Base-by-base conservation (phyloP, 805 yeast genomes). In the Starmerella asiatica region DNA sequence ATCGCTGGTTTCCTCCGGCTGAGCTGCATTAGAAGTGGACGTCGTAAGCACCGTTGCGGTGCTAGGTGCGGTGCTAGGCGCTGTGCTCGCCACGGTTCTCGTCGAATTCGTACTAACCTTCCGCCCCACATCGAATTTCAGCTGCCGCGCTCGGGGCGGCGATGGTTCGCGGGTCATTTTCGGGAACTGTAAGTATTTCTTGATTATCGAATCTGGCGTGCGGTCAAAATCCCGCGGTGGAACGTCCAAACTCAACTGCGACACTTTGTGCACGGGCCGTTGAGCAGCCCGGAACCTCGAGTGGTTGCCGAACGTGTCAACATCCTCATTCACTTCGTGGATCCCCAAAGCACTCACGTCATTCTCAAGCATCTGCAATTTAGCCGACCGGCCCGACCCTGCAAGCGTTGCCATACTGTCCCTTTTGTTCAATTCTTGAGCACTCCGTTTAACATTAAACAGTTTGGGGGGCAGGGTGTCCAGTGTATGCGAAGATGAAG, bases 401-500 rank as follows among this genome's bases (percentile, higher is more conserved):
- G 18, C n/a, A 8, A 30, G 33, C 20, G 33, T 30, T 7, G 17
- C 18, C 4, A 6, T 26, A 9, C 34, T 20, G 27, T 32, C 34
- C 17, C 20, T 18, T 20, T 11, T 14, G 7, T n/a, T 12, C n/a
- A 19, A 28, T 18, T 36, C 33, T 5, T 26, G 17, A 14, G 18
- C 17, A n/a, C 16, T 18, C 12, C 35, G 40, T 26, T 35, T 31
- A 5, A 38, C 37, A 29, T 42, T 40, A 3, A 42, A 36, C 17
- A 36, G 35, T 6, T 40, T 38, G 4, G 42, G 36, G 5, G 44
- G 42, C 17, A 47, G 40, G 6, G 48, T 42, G n/a, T 46, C 50
- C 8, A 42, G 34, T 1, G 50, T 42, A 19, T 39, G 38, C 3
- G 43, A 27, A 11, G 32, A 31, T 5, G n/a, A 7, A 8, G 27